Evolutionary conservation across 441 rosid species (phyloP), one percentile per base, ranked within the genome.

Genomic region (Jatropha multifida): DNA sequence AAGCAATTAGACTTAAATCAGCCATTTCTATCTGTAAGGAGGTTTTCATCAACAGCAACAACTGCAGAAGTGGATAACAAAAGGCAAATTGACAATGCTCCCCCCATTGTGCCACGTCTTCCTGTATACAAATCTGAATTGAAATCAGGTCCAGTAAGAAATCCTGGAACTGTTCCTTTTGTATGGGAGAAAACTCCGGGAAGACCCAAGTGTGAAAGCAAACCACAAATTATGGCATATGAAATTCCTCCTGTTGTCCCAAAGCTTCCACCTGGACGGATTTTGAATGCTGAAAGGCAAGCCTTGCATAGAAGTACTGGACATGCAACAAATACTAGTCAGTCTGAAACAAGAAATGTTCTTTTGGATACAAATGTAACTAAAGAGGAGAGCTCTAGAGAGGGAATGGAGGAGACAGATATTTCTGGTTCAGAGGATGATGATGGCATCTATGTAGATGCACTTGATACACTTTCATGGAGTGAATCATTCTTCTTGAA

Each of bases 171-270:
- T 7, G 96, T 94, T 64, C 99, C 98, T 56, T 93, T 94, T 74
- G 78, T 88, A 51, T 94, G 99, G 99, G 99, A 94, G 76, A 86
- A 85, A 78, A 77, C 84, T 52, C 99, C 99, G 0, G 99, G 99
- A 73, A 91, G 85, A 74, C 96, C 98, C 13, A 94, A 91, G 79
- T 80, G 80, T 77, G 90, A 84, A 79, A 79, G 58, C 44, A 86
- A 78, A 78, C 76, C 71, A 61, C 83, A 37, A 44, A 71, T 20
- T 41, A 67, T 12, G 69, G 66, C 74, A 60, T 68, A 40, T 20
- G 70, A 76, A 9, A 72, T 71, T 76, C 76, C 80, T 80, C 87
- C 82, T 62, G 61, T 74, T 55, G 87, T 79, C 51, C 98, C 98
- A 8, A 91, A 87, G 86, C 97, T 85, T 86, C 99, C 99, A 32